Evolutionary conservation across 768 basidiomycete species (phyloP), one percentile per base, ranked within the genome.

Genomic region (Lentinus tigrinus): DNA sequence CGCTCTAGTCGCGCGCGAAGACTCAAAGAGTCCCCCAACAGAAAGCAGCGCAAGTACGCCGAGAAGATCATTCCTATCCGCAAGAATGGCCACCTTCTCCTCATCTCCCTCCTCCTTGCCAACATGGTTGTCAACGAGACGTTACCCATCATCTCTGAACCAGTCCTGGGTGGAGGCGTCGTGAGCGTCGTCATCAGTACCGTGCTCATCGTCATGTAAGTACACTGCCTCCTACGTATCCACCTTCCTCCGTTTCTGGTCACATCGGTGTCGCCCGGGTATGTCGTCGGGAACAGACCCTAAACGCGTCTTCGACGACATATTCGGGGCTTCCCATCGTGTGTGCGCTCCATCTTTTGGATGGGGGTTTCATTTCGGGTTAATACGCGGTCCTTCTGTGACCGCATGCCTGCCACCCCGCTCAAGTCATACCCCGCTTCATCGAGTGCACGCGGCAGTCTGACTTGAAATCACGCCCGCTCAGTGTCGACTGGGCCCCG

Each of bases 51-150:
- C 62, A 78, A 77, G 60, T 87, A 90, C 59, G 92, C 92, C 4
- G 80, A 80, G 63, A 87, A 87, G 72, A 93, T 93, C 64, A 81
- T 85, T 68, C 92, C 92, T 14, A 84, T 95, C 39, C 86, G 91
- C 56, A 77, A 84, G 74, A 88, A 91, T 65, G 88, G 89, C 3
- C 89, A 91, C 67, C 76, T 91, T n/a, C 78, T 92, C 14, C 80
- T 92, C 57, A 87, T 90, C 47, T 89, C 89, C 0, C 83, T 91
- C 42, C 77, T 91, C 5, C 72, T 93, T 28, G 85, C 88, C 27
- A 93, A 94, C 72, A 93, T 94, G 91, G 88, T 93, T 56, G 89
- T 89, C 64, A 93, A 93, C 69, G 91, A 92, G 70, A 77, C 87
- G 0, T 80, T 92, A 1, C 91, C 92, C 27, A 78, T 93, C 57